Base-by-base conservation (phyloP, 2,329 filamentous ascomycete genomes). In the Verticillium zaregamsianum region DNA sequence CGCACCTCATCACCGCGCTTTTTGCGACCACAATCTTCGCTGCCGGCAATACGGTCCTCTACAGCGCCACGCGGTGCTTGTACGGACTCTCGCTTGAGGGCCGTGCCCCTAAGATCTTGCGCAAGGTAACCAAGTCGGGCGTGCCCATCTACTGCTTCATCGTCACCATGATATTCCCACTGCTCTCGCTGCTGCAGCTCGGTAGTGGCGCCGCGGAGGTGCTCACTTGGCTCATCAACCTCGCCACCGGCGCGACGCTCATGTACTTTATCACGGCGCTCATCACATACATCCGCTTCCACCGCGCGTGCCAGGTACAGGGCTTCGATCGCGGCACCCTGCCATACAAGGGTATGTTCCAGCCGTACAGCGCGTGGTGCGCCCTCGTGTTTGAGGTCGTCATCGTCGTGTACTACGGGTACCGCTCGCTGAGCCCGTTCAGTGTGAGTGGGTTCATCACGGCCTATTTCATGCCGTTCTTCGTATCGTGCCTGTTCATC, bases 291-390 rank as follows among this genome's bases (percentile, higher is more conserved):
- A 74, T 90, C n/a, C 85, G 87, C 31, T 90, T 90, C 76, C 84
- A 87, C 31, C 73, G 78, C 3, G 87, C 78, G 4, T 74, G 90
- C 60, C 76, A 77, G 56, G 70, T 74, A 2, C 87, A 90, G 65
- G 82, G 82, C n/a, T 82, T 86, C 58, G 62, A 65, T 59, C 63
- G 57, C 84, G 85, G 8, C 83, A 88, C 62, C 77, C 77, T 90
- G 0, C 86, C 87, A 0, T 90, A 86, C 74, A 84, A 81, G 63
- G 89, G 89, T 68, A 88, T 85, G 84, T 88, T 86, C 0, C 89
- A 90, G 63, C 87, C 87, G 0, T 82, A 78, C 62, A 86, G 87
- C 0, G 86, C 87, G 0, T 81, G 83, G 69, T 68, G 85, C 20
- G 82, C 80, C 6, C 78, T 89, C 15, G 64, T 83, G 0, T 75